A percentile compares a stretch with the other conserved stretches of the same genome.
Evolutionary conservation across 306 rosid species (phyloP).

Genomic region (Vicia sativa): DNA sequence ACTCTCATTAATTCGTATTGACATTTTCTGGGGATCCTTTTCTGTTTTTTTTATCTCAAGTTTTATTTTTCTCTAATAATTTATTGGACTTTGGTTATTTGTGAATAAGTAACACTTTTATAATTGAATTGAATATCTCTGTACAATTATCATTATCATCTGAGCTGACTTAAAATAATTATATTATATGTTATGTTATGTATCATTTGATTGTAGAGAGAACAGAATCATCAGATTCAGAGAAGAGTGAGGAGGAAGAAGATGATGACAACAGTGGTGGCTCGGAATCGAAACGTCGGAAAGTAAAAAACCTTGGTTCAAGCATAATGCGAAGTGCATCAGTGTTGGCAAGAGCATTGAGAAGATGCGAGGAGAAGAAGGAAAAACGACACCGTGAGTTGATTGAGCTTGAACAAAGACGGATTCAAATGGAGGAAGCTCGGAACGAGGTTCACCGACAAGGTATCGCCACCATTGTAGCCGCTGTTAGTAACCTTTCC

Average conservation of each 20-base stretch:
- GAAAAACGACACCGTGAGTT: slow-evolving; percentile 57
- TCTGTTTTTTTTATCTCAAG: slow-evolving; percentile 31
- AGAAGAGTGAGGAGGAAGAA: slow-evolving; percentile 41
- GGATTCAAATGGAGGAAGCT: slow-evolving; percentile 57
- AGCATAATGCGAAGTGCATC: slow-evolving; percentile 62
- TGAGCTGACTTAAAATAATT: no score
- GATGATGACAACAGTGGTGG: slow-evolving; percentile 39
- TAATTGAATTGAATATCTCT: no score
- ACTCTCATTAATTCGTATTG: slow-evolving; percentile 31
- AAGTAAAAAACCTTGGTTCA: slow-evolving; percentile 51
- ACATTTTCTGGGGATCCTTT: slow-evolving; percentile 21
- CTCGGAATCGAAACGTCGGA: slow-evolving; percentile 51
- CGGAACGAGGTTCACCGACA: slow-evolving; percentile 54
- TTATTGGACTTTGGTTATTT: no score
- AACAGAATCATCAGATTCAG: slow-evolving; percentile 53
- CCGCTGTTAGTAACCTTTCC: slow-evolving; percentile 62
- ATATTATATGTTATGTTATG: no score
- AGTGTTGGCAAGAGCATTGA: slow-evolving; percentile 49
- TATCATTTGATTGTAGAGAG: slow-evolving; percentile 40
- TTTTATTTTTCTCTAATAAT: no score
- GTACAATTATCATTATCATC: no score
- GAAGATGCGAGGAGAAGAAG: slow-evolving; percentile 57
- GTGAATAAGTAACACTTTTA: no score
- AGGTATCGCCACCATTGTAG: slow-evolving; percentile 55
- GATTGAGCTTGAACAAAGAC: slow-evolving; percentile 47